Percentiles rank a stretch among this genome's conserved stretches.
These are phyloP conservation scores for Sutorius australiensis DNA, from an alignment of 768 basidiomycete species.

Conservation along the genomic window DNA sequence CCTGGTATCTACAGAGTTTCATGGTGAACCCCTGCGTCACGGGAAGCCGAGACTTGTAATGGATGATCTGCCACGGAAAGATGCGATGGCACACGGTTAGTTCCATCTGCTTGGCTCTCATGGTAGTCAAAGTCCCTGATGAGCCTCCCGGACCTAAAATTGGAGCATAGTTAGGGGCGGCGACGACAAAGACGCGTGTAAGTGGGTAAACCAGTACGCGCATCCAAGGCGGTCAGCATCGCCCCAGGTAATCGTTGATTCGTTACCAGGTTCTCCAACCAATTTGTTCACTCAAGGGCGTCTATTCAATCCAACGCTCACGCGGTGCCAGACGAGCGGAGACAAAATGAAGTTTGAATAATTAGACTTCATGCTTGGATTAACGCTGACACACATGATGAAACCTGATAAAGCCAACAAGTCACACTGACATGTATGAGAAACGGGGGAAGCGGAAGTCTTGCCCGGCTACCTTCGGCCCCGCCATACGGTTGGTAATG, in stretches of 20 bases:
- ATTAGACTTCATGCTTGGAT: constrained; percentile 1
- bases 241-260: not conserved
- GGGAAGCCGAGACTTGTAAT: not conserved
- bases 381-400: not conserved
- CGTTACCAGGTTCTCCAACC: not conserved
- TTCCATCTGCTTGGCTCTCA: not conserved
- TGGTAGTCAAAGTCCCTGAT: not conserved
- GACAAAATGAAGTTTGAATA: not conserved
- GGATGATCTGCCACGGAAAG: not conserved
- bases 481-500: not conserved
- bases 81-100: not conserved
- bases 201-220: not conserved
- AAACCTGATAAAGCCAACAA: not conserved
- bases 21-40: not conserved
- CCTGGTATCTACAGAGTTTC: not conserved
- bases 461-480: not conserved
- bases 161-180: not conserved
- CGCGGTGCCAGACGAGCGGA: not conserved
- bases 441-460: not conserved
- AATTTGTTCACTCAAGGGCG: not conserved
- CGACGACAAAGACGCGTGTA: not conserved
- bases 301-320: no score
- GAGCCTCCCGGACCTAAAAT: not conserved
- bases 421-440: constrained; percentile 5
- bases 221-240: not conserved